phyloP scores from a whole-genome alignment of 192 early-diverging fungal genomes.

The Backusella psychrophila region DNA sequence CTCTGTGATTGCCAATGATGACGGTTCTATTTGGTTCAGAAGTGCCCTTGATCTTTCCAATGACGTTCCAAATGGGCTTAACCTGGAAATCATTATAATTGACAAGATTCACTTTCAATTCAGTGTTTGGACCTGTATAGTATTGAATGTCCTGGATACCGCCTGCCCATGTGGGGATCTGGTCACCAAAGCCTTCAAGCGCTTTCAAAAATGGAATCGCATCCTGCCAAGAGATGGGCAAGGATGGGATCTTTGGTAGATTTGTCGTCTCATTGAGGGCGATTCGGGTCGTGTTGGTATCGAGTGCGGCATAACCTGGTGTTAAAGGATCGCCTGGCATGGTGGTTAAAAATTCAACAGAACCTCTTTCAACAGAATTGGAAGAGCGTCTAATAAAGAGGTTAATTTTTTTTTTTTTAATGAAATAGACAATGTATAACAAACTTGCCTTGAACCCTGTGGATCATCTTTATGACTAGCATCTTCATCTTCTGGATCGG shows the following conservation, averaged over 20 bases:
- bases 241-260: constrained; percentile 55
- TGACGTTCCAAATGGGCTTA: constrained; percentile 58
- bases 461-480: constrained; percentile 44
- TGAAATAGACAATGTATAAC: not conserved
- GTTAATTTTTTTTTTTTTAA: not conserved
- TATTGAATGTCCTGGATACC: constrained; percentile 51
- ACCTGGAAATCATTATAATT: constrained; percentile 48
- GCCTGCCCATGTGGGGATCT: constrained; percentile 46
- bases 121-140: constrained; percentile 50
- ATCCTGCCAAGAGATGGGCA: constrained; percentile 62
- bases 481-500: constrained; percentile 64
- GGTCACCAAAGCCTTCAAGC: constrained; percentile 42
- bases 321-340: constrained; percentile 62
- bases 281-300: constrained; percentile 39
- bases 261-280: constrained; percentile 39
- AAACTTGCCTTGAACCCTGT: constrained; percentile 46
- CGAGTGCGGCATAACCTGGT: constrained; percentile 49
- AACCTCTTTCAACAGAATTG: constrained; percentile 55
- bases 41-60: constrained; percentile 53
- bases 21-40: constrained; percentile 48
- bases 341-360: constrained; percentile 42
- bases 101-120: constrained; percentile 43
- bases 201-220: constrained; percentile 55
- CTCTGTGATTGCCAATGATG: constrained; percentile 63
- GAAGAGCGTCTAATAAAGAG: constrained; percentile 34